Evolutionary conservation across 2,329 filamentous ascomycete genomes (phyloP), one percentile per base, ranked within the genome.

Genomic region (Cladobotryum mycophilum): DNA sequence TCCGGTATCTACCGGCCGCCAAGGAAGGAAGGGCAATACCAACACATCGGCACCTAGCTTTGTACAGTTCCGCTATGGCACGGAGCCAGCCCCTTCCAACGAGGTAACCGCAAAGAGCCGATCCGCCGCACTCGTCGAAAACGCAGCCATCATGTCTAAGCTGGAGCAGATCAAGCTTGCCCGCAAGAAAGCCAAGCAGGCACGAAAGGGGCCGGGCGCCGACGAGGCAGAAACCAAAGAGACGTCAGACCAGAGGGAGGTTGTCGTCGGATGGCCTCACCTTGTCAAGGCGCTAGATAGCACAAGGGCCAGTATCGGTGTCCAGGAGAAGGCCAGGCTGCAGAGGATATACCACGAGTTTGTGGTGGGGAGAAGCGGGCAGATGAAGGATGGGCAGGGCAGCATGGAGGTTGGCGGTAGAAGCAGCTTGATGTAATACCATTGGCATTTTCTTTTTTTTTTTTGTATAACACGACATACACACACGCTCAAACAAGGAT

Each of bases 341-440:
- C 78, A 81, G 61, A 81, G 80, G 38, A 96, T 99, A 54, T 99
- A 99, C 65, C 76, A 79, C 14, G 93, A 99, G 70, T 99, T 99
- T 74, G 85, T 96, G 0, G 88, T 89, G 4, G 91, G 90, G 0
- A 79, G 93, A 59, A 96, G 91, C 67, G 93, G 93, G 7, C 91
- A 97, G 73, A 90, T 99, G 89, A 89, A 85, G 53, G 92, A 87
- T 68, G 93, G 93, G 2, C 89, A 97, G 69, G 90, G 88, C 0
- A 88, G 86, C 51, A 95, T 85, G 67, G 93, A 97, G 70, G 83
- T 99, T 70, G 93, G 93, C 7, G 93, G 91, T 13, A 77, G 93
- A 64, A 92, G 86, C 60, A 97, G 90, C 70, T 75, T 99, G 69
- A 97, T 97, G 93, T 96, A 70, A 62, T 18, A 20, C 13, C 15